These are phyloP conservation scores for Asterella californica DNA, from an alignment of 225 moss, liverwort and hornwort genomes.

Conservation along the genomic window DNA sequence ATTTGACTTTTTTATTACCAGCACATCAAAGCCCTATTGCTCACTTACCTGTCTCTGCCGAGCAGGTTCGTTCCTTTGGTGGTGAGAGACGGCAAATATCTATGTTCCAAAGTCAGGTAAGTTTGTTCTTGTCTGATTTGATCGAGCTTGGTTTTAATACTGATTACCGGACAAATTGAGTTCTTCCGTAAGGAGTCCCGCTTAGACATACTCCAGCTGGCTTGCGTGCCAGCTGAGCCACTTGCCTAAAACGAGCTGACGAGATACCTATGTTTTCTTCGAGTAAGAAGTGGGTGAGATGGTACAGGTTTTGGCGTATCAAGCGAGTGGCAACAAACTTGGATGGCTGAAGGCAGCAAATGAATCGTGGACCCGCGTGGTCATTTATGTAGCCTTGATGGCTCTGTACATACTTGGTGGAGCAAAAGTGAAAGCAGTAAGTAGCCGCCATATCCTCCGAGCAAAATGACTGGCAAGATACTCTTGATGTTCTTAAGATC, in stretches of 20 bases:
- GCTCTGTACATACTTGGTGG: conserved; percentile 96
- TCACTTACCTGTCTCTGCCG: neutral
- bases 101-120: conserved; percentile 88
- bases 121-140: neutral
- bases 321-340: conserved; percentile 83
- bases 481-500: no score
- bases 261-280: neutral
- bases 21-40: neutral
- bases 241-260: neutral
- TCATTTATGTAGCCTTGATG: conserved; percentile 90
- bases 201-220: neutral
- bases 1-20: neutral
- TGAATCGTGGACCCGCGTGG: conserved; percentile 97
- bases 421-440: conserved; percentile 88
- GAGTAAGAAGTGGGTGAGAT: neutral
- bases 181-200: neutral
- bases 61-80: conserved; percentile 93
- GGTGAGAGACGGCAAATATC: conserved; percentile 92
- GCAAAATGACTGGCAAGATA: no score
- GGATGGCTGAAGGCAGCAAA: conserved; percentile 95
- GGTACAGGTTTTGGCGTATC: conserved; percentile 80
- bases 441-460: conserved; percentile 6
- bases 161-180: neutral
- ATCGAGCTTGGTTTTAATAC: neutral
- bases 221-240: neutral